Percentiles rank a stretch among this genome's conserved stretches.
Conservation (phyloP, 169 alveolate species). For the Eimeria brunetti region DNA sequence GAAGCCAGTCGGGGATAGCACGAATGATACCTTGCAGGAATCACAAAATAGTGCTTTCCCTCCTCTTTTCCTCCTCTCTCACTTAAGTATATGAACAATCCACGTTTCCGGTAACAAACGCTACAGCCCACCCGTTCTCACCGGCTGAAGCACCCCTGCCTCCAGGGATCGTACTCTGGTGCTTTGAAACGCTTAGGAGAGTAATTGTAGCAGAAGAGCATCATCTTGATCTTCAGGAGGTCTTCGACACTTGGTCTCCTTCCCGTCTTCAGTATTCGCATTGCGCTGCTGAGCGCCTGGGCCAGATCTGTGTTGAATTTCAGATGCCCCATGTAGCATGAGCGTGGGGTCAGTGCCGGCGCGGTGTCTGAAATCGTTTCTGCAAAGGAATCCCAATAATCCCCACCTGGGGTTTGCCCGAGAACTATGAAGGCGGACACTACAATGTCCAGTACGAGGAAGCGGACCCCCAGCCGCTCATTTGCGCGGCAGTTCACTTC, state of each 20-base stretch:
- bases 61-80: neutral
- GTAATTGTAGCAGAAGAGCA: neutral
- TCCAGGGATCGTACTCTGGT: neutral
- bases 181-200: neutral
- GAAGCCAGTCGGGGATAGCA: neutral
- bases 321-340: no score
- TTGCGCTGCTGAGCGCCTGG: neutral
- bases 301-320: neutral
- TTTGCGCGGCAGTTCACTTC: neutral
- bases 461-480: slow-evolving; percentile 5
- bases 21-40: neutral
- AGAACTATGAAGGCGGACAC: neutral
- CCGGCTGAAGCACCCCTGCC: neutral
- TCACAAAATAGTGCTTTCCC: neutral
- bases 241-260: neutral
- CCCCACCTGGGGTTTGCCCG: neutral
- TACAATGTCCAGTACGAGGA: neutral
- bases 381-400: neutral
- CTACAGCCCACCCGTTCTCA: neutral
- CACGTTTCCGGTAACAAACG: neutral
- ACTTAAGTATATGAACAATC: neutral
- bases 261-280: neutral
- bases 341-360: neutral
- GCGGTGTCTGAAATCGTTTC: neutral
- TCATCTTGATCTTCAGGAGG: neutral